Evolutionary conservation across 805 yeast genomes (phyloP).

Genomic region (Starmerella geochares): DNA sequence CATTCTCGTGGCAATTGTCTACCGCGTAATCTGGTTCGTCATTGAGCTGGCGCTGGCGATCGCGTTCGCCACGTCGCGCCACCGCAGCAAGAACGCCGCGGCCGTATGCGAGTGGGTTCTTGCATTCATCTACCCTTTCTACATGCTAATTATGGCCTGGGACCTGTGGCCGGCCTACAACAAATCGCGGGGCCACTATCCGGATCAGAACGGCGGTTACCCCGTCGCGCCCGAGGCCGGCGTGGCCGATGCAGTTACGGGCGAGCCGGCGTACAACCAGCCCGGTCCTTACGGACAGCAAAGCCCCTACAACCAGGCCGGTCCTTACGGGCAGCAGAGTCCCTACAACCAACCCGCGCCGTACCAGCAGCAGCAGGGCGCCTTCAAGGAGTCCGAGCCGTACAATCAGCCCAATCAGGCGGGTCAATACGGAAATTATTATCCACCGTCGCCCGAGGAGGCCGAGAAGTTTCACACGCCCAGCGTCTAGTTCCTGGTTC

Average conservation of each 20-base stretch:
- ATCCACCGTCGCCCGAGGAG: constrained; percentile 1
- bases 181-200: constrained; percentile 27
- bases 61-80: constrained; percentile 38
- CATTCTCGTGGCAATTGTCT: constrained; percentile 36
- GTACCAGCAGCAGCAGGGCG: not conserved
- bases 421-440: not conserved
- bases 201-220: constrained; percentile 11
- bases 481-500: not conserved
- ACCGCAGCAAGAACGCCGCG: constrained; percentile 37
- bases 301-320: not conserved
- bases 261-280: not conserved
- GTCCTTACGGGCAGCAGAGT: not conserved
- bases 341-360: not conserved
- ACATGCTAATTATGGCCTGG: constrained; percentile 50
- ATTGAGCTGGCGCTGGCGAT: constrained; percentile 60
- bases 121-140: constrained; percentile 70
- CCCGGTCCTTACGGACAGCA: not conserved
- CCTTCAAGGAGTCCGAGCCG: too few species aligned
- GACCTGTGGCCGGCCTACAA: constrained; percentile 62
- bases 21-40: constrained; percentile 56
- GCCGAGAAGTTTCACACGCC: constrained; percentile 8
- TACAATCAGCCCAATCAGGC: too few species aligned
- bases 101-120: constrained; percentile 77
- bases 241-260: not conserved
- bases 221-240: constrained; percentile 11